phyloP scores from a whole-genome alignment of 2,329 filamentous ascomycete genomes.

The Knoxdaviesia proteae region DNA sequence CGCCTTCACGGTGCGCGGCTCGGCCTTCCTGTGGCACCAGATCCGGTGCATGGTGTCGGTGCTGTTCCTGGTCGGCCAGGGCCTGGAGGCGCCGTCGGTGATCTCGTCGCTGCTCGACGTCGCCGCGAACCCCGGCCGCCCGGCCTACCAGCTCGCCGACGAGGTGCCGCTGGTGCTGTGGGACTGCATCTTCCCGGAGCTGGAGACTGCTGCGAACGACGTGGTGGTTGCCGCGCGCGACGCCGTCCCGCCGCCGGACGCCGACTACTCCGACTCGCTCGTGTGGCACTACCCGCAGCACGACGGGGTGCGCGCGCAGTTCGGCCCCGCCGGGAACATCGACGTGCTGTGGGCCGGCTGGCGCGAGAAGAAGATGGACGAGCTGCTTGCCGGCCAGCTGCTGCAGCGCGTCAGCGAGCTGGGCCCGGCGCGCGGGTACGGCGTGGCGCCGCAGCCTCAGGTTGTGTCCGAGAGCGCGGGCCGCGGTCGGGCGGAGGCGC shows the following conservation, averaged over 20 bases:
- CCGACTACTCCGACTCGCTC: conserved; percentile 36
- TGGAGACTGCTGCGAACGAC: conserved; percentile 5
- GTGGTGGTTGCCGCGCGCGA: conserved; percentile 21
- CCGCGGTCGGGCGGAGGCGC: conserved; percentile 1
- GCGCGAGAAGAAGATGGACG: conserved; percentile 74
- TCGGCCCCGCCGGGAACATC: conserved; percentile 43
- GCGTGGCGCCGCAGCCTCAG: not conserved
- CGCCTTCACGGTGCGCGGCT: conserved; percentile 72
- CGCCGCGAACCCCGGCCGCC: conserved; percentile 48
- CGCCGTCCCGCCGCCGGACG: conserved; percentile 42
- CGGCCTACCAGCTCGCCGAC: conserved; percentile 75
- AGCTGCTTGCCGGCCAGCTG: conserved; percentile 57
- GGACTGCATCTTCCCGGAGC: conserved; percentile 67
- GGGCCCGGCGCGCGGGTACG: conserved; percentile 7
- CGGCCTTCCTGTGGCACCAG: conserved; percentile 94
- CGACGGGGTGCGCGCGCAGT: conserved; percentile 19
- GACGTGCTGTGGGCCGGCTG: conserved; percentile 66
- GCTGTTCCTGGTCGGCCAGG: conserved; percentile 81
- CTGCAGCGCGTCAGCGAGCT: conserved; percentile 37
- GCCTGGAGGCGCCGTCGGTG: conserved; percentile 56
- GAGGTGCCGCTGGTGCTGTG: conserved; percentile 83
- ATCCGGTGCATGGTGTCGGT: conserved; percentile 86
- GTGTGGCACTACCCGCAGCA: too few relatives aligned
- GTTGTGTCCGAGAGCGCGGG: not conserved
- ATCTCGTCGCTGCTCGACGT: conserved; percentile 59